These are phyloP conservation scores for Caloboletus firmus DNA, from an alignment of 1,284 basidiomycete genomes.

Conservation along the genomic window DNA sequence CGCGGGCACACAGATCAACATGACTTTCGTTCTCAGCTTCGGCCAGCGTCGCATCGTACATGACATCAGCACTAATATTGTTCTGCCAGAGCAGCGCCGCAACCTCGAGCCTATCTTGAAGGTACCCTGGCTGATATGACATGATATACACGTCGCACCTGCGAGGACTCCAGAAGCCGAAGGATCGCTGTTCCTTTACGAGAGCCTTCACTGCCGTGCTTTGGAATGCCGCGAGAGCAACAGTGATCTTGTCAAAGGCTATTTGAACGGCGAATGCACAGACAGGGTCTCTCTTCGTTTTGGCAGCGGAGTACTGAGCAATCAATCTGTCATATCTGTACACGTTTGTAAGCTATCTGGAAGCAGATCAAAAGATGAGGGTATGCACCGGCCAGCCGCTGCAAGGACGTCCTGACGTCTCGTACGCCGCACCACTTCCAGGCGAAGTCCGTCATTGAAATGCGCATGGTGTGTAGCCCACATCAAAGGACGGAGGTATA, in stretches of 20 bases:
- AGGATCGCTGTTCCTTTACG: constrained; percentile 77
- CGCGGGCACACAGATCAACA: constrained; percentile 63
- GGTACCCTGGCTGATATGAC: constrained; percentile 72
- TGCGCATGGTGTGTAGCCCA: constrained; percentile 58
- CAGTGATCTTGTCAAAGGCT: constrained; percentile 76
- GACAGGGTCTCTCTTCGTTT: constrained; percentile 50
- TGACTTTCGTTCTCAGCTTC: constrained; percentile 64
- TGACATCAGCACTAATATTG: constrained; percentile 82
- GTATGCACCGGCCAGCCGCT: constrained; percentile 70
- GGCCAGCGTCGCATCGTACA: constrained; percentile 73
- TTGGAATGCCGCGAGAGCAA: constrained; percentile 70
- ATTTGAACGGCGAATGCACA: constrained; percentile 79
- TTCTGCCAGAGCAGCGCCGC: constrained; percentile 78
- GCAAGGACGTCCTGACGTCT: constrained; percentile 76
- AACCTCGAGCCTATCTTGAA: constrained; percentile 77
- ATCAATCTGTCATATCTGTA: constrained; percentile 77
- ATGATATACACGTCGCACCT: constrained; percentile 85
- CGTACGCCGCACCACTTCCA: constrained; percentile 70
- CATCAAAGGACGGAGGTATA: constrained; percentile 75
- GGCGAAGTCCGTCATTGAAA: constrained; percentile 73
- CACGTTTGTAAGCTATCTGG: neutral
- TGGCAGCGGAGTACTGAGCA: constrained; percentile 56
- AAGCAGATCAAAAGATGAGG: neutral
- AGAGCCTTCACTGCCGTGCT: constrained; percentile 67
- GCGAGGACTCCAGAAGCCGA: constrained; percentile 84